Conservation (phyloP, 352 stramenopile genomes). For the Thalassiosira hispida region DNA sequence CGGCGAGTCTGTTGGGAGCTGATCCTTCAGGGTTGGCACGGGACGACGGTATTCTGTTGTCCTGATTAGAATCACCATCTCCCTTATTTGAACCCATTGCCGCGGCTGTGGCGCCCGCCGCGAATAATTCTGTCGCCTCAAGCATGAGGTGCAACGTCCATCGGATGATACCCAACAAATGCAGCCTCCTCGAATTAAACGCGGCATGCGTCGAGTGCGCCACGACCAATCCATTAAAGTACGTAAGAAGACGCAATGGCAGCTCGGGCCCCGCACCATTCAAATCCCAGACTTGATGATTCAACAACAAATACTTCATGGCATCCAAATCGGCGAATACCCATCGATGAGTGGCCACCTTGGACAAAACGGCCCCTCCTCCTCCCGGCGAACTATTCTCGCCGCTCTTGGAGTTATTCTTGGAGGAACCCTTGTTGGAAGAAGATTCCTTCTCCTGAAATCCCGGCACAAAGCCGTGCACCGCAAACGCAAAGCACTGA, state of each 20-base stretch:
- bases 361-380: conserved; percentile 29
- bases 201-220: conserved; percentile 80
- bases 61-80: conserved; percentile 18
- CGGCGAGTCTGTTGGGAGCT: conserved; percentile 18
- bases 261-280: conserved; percentile 74
- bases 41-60: conserved; percentile 8
- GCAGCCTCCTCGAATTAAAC: conserved; percentile 84
- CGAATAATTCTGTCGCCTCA: conserved; percentile 83
- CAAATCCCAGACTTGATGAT: conserved; percentile 86
- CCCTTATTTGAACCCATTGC: conserved; percentile 20
- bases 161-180: conserved; percentile 82
- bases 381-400: conserved; percentile 32
- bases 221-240: conserved; percentile 82
- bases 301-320: conserved; percentile 86
- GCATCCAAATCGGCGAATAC: conserved; percentile 86
- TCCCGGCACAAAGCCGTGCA: conserved; percentile 79
- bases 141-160: conserved; percentile 86
- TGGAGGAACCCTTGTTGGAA: conserved; percentile 14
- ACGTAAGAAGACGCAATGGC: conserved; percentile 72
- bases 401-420: conserved; percentile 43
- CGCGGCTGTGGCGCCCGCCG: conserved; percentile 55
- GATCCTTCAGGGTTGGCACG: conserved; percentile 7
- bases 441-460: conserved; percentile 49
- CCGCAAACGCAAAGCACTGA: conserved; percentile 84
- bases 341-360: conserved; percentile 65